Conservation (phyloP, 345 rosid species). For the Xanthoceras sorbifolium region DNA sequence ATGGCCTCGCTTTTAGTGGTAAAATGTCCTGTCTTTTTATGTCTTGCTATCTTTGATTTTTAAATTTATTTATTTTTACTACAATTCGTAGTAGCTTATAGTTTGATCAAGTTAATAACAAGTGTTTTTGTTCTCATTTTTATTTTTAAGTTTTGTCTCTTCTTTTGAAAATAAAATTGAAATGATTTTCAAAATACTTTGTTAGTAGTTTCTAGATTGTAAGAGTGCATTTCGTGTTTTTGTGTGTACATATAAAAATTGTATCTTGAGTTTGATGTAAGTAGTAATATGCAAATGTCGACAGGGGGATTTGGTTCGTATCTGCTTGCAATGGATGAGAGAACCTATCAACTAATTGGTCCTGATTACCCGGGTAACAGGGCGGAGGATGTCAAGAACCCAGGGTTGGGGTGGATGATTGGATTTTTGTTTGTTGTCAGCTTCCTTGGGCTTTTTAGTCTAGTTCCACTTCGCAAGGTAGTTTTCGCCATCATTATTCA, state of each 20-base stretch:
- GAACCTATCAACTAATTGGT: slow-evolving; percentile 80
- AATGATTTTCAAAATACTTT: too few relatives aligned
- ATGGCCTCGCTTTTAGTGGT: slow-evolving; percentile 93
- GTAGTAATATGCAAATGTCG: not conserved
- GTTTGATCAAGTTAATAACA: too few relatives aligned
- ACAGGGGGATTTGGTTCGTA: slow-evolving; percentile 92
- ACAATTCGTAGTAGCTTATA: too few relatives aligned
- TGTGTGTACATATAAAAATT: not conserved
- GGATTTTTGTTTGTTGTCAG: slow-evolving; percentile 87
- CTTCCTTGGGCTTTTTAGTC: slow-evolving; percentile 87
- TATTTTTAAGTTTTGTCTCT: not conserved
- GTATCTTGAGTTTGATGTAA: not conserved
- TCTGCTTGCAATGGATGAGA: slow-evolving; percentile 86
- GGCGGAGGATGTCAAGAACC: slow-evolving; percentile 67
- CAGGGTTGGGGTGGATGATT: slow-evolving; percentile 89
- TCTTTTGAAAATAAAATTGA: too few relatives aligned
- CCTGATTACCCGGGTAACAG: slow-evolving; percentile 83
- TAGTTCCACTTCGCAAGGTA: slow-evolving; percentile 91
- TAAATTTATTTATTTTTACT: not conserved
- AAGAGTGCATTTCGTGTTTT: too few relatives aligned
- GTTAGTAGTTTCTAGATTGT: too few relatives aligned
- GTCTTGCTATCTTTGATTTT: not conserved
- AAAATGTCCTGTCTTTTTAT: not conserved
- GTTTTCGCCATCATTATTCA: not conserved
- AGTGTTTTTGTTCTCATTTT: not conserved